Evolutionary conservation across 2,329 filamentous ascomycete species (phyloP).

Genomic region (Aspergillus persii): DNA sequence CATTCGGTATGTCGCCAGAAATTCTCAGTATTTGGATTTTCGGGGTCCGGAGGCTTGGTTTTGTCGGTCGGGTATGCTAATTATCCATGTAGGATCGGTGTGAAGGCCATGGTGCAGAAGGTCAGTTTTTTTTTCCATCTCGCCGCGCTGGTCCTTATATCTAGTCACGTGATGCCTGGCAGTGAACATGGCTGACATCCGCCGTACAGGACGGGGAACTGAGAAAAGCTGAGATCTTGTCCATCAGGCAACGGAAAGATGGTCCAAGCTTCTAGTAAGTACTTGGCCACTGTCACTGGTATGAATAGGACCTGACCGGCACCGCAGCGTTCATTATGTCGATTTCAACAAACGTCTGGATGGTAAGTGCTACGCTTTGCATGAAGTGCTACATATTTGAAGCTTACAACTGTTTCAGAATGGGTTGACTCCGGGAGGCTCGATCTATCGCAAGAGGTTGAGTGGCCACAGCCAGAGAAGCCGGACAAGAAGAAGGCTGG

Average conservation of each 20-base stretch:
- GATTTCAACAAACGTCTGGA: conserved; percentile 91
- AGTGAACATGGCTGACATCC: not conserved
- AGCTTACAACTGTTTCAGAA: conserved; percentile 59
- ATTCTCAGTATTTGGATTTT: conserved; percentile 1
- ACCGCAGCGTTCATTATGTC: conserved; percentile 76
- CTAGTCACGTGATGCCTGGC: conserved; percentile 30
- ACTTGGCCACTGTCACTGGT: not conserved
- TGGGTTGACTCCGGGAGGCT: conserved; percentile 84
- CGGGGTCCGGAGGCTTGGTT: conserved; percentile 15
- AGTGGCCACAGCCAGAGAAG: conserved; percentile 93
- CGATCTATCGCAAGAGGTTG: conserved; percentile 84
- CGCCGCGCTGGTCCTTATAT: conserved; percentile 18
- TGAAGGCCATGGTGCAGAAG: conserved; percentile 68
- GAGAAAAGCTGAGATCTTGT: conserved; percentile 93
- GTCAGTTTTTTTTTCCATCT: conserved; percentile 45
- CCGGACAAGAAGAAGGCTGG: conserved; percentile 78
- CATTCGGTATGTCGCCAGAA: conserved; percentile 60
- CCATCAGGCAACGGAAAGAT: conserved; percentile 85
- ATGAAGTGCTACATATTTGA: not conserved
- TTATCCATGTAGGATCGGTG: conserved; percentile 55
- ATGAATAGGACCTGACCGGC: conserved; percentile 5
- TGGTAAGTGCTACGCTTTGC: conserved; percentile 32
- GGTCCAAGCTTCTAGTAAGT: conserved; percentile 76
- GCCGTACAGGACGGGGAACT: conserved; percentile 67
- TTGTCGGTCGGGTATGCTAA: conserved; percentile 38